Conservation (phyloP, 176 grass and related monocot species). For the Hordeum marinum region DNA sequence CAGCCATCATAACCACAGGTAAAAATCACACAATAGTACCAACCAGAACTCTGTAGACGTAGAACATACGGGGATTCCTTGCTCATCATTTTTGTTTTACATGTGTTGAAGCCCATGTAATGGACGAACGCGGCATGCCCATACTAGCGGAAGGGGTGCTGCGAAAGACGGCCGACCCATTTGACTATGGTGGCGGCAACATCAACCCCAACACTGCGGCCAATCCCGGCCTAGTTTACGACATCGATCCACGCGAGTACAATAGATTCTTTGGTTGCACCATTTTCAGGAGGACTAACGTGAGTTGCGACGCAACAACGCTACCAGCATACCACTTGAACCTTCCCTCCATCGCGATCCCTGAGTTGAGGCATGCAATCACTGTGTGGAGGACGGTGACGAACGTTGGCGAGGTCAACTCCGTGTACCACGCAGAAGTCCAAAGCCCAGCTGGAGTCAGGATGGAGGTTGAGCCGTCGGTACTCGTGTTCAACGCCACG, state of each 20-base stretch:
- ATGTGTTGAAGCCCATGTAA: background rate
- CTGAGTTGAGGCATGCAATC: background rate
- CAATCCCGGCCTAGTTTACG: background rate
- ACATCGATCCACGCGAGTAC: background rate
- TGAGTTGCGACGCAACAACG: background rate
- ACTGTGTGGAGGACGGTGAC: background rate
- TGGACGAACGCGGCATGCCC: background rate
- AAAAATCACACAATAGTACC: background rate
- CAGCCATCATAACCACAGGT: conserved; percentile 30
- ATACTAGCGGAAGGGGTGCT: conserved; percentile 10
- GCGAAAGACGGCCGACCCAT: conserved; percentile 18
- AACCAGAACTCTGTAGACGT: background rate
- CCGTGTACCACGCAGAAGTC: background rate
- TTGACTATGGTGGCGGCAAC: conserved; percentile 22
- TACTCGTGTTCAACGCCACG: conserved; percentile 2
- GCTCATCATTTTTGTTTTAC: background rate
- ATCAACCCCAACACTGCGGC: background rate
- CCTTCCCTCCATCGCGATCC: conserved; percentile 12
- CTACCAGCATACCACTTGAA: conserved; percentile 12
- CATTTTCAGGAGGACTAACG: background rate
- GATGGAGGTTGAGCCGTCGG: conserved; percentile 5
- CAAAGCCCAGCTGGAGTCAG: conserved; percentile 21
- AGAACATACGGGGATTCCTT: background rate
- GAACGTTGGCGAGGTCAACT: background rate
- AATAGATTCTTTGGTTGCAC: background rate